Evolutionary conservation across 495 filamentous ascomycete species (phyloP), one percentile per base, ranked within the genome.

Genomic region (Penicillium herquei): DNA sequence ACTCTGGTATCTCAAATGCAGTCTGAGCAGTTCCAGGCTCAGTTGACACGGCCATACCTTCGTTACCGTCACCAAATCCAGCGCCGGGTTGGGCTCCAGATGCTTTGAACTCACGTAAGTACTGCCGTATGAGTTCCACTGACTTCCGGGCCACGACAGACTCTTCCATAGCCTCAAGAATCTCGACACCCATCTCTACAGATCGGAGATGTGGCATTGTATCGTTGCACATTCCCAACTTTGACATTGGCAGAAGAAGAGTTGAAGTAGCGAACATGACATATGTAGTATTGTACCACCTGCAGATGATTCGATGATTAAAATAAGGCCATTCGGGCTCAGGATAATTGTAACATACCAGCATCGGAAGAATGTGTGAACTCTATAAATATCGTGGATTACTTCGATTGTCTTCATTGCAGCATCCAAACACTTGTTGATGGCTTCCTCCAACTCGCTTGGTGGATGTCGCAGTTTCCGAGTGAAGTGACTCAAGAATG

Each of bases 281-380:
- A 40, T 75, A 76, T 3, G 73, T 76, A 45, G 70, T 73, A 52
- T 76, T 76, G 47, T 76, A 77, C 73, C 73, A 77, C 73, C 73
- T 74, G 26, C 7, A 8, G 8, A 44, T 43, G 14, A 16, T 5
- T 40, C 40, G 43, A 30, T 34, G 43, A 39, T 9, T 7, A 41
- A 30, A 34, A 39, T 6, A 39, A 16, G 34, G 34, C 6, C 12
- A 2, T 6, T 3, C n/a, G 13, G 6, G 3, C 35, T 18, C 11
- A 14, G 10, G 30, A 33, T 9, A 12, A 8, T 16, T 21, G 39
- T 30, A 35, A 31, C 65, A 9, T 61, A 75, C 71, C 73, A 76
- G 59, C 70, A 74, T 16, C 72, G 67, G 64, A 77, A 77, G 45
- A 77, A 75, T 7, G 68, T 69, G 49, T 77, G 70, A 2, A 71